Conservation (phyloP, 2,329 filamentous ascomycete species). For the Exserohilum turcica region DNA sequence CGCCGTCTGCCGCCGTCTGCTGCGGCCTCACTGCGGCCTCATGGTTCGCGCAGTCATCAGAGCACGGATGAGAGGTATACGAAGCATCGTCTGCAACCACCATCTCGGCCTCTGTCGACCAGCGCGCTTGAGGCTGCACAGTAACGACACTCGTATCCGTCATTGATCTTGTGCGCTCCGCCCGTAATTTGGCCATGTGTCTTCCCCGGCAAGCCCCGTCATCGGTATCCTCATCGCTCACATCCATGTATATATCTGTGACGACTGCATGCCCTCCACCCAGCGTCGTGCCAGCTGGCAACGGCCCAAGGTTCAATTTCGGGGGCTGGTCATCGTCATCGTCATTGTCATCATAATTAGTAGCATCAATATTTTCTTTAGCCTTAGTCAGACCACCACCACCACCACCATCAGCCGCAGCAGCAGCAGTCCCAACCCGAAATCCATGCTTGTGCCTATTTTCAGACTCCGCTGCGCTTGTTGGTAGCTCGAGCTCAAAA, state of each 20-base stretch:
- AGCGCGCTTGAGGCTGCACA: constrained; percentile 6
- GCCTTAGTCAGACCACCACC: not conserved
- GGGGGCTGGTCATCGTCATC: constrained; percentile 30
- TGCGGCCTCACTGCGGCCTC: constrained; percentile 1
- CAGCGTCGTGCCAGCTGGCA: constrained; percentile 4
- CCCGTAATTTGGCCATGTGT: constrained; percentile 3
- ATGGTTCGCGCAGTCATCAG: constrained; percentile 13
- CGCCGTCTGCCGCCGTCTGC: constrained; percentile 3
- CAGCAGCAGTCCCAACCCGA: not conserved
- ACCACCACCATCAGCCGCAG: too few species aligned
- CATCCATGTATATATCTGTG: constrained; percentile 12
- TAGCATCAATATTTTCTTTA: constrained; percentile 15
- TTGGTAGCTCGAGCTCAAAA: not conserved
- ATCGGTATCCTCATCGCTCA: constrained; percentile 21
- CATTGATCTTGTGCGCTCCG: constrained; percentile 6
- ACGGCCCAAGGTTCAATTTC: constrained; percentile 28
- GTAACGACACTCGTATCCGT: constrained; percentile 30
- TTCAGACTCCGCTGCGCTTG: constrained; percentile 1
- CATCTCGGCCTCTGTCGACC: not conserved
- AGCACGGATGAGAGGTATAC: constrained; percentile 27
- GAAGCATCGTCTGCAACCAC: constrained; percentile 28
- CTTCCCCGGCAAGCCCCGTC: constrained; percentile 9
- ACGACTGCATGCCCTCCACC: constrained; percentile 12
- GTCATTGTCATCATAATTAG: not conserved
- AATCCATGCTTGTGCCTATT: not conserved